Evolutionary conservation across 2,329 filamentous ascomycete genomes (phyloP).

Genomic region (Sclerotinia nivalis): DNA sequence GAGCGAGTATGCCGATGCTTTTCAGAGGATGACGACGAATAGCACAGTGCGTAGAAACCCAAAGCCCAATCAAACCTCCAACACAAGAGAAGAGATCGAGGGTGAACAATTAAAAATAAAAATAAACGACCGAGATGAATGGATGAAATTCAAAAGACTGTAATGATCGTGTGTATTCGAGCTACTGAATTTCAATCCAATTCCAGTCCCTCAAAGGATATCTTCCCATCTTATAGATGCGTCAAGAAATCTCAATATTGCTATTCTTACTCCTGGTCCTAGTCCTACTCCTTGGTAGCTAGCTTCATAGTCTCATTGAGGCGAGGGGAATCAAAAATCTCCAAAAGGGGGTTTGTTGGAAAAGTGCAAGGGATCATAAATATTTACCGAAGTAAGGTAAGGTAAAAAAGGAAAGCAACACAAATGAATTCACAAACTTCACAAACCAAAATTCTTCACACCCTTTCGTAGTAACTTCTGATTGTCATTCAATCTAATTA

Average conservation of each 20-base stretch:
- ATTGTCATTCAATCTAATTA: slow-evolving; percentile 29
- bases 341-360: background rate
- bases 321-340: slow-evolving; percentile 11
- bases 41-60: no score
- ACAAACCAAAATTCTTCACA: slow-evolving; percentile 2
- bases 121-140: slow-evolving; percentile 1
- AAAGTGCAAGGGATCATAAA: slow-evolving; percentile 16
- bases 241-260: background rate
- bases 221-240: slow-evolving; percentile 20
- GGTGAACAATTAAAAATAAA: background rate
- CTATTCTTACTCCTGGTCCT: no score
- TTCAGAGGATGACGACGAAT: no score
- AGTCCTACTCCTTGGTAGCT: background rate
- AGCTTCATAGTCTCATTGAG: background rate
- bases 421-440: slow-evolving; percentile 9
- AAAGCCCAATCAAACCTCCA: background rate
- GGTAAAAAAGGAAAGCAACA: background rate
- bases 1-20: background rate
- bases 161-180: background rate
- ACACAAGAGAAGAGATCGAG: no score
- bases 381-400: slow-evolving; percentile 15
- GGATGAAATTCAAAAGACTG: slow-evolving; percentile 1
- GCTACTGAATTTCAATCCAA: background rate
- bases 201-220: background rate
- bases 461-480: slow-evolving; percentile 20